phyloP scores from a whole-genome alignment of 1,284 basidiomycete species.

The Mycena sp. region DNA sequence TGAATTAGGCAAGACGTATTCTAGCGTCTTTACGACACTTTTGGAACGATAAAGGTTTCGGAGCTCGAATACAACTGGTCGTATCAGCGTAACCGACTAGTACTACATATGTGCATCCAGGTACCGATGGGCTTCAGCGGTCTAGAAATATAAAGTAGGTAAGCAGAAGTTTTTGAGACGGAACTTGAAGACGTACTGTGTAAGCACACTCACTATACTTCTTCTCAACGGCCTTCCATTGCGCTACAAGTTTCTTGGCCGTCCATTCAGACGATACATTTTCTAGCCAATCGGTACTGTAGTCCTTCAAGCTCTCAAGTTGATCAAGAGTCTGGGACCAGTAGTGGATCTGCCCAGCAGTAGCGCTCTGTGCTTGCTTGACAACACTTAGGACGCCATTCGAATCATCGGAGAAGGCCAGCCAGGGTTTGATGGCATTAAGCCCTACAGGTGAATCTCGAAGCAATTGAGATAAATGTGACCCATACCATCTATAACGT shows the following conservation, averaged over 20 bases:
- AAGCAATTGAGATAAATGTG: conserved; percentile 3
- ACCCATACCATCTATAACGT: conserved; percentile 1
- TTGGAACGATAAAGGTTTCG: too few species aligned
- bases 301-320: conserved; percentile 4
- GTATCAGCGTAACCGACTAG: too few species aligned
- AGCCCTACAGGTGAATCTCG: conserved; percentile 5
- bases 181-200: conserved; percentile 4
- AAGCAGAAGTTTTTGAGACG: not conserved
- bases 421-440: not conserved
- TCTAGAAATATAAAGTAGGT: conserved; percentile 2
- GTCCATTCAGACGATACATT: conserved; percentile 11
- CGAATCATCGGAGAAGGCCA: conserved; percentile 3
- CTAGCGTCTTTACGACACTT: too few species aligned
- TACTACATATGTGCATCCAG: conserved; percentile 8
- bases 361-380: conserved; percentile 1
- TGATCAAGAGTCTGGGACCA: not conserved
- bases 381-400: not conserved
- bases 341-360: not conserved
- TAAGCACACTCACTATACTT: conserved; percentile 11
- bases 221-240: conserved; percentile 8
- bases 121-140: conserved; percentile 7
- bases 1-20: too few species aligned
- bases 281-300: conserved; percentile 8
- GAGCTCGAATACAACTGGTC: too few species aligned
- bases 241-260: conserved; percentile 2